Percentiles rank a stretch among this genome's conserved stretches.
Conservation (phyloP, 306 rosid species). For the Begonia loranthoides region DNA sequence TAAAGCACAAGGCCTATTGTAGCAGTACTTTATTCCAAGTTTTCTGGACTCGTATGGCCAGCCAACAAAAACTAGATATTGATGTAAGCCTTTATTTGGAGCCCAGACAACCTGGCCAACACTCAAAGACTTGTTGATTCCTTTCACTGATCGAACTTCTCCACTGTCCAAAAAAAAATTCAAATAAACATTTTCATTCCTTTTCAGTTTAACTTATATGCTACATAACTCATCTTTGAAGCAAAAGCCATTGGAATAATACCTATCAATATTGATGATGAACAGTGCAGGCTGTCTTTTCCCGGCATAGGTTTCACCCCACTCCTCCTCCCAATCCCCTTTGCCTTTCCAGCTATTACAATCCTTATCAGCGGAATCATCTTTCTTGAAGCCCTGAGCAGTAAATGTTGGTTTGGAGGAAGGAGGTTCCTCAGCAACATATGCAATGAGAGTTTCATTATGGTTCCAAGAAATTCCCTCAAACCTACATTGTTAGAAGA, state of each 20-base stretch:
- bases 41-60: conserved; percentile 62
- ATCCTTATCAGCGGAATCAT: conserved; percentile 31
- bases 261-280: conserved; percentile 51
- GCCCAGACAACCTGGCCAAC: conserved; percentile 92
- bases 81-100: conserved; percentile 35
- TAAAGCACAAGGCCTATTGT: conserved; percentile 69
- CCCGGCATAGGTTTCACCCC: conserved; percentile 88
- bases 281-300: conserved; percentile 71
- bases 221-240: neutral
- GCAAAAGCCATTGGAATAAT: conserved; percentile 5
- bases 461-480: conserved; percentile 80
- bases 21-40: conserved; percentile 79
- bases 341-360: conserved; percentile 62
- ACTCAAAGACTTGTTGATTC: conserved; percentile 54
- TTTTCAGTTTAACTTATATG: neutral
- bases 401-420: conserved; percentile 56
- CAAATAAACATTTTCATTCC: conserved; percentile 2
- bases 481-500: conserved; percentile 40
- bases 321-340: conserved; percentile 73
- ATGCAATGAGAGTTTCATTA: conserved; percentile 56
- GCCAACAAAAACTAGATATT: conserved; percentile 69
- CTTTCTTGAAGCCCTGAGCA: conserved; percentile 39
- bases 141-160: conserved; percentile 52
- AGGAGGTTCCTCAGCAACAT: conserved; percentile 73
- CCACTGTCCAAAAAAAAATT: conserved; percentile 33